Conservation (phyloP, 345 rosid species). For the Turritis glabra region DNA sequence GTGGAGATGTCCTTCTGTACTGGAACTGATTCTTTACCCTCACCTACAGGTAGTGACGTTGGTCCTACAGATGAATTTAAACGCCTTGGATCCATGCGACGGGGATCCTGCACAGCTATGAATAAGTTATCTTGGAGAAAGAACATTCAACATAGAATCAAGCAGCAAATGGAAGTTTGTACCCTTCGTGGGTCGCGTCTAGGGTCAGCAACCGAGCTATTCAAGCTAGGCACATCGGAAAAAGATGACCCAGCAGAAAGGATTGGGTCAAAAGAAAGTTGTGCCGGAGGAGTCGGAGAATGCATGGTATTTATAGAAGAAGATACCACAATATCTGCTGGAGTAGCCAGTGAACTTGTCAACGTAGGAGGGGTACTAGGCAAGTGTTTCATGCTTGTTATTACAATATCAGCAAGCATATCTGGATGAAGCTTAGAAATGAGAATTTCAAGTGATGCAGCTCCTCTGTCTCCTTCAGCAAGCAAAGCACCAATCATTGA, state of each 20-base stretch:
- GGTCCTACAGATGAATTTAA: conserved; percentile 49
- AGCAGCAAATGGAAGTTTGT: conserved; percentile 29
- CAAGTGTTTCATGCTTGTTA: conserved; percentile 92
- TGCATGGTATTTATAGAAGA: conserved; percentile 48
- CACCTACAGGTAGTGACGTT: conserved; percentile 44
- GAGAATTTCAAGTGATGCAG: conserved; percentile 92
- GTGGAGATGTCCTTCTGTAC: conserved; percentile 55
- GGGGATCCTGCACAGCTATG: conserved; percentile 79
- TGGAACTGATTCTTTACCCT: conserved; percentile 47
- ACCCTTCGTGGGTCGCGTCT: conserved; percentile 98
- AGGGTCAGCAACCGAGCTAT: conserved; percentile 55
- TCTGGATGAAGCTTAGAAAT: conserved; percentile 94
- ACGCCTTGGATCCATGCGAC: conserved; percentile 94
- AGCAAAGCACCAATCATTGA: conserved; percentile 98
- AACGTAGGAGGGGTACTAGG: conserved; percentile 68
- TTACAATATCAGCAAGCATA: conserved; percentile 94
- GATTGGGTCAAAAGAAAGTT: conserved; percentile 44
- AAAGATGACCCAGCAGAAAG: conserved; percentile 42
- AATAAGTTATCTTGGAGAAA: conserved; percentile 33
- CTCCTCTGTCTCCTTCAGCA: conserved; percentile 99
- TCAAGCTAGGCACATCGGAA: conserved; percentile 52
- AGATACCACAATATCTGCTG: conserved; percentile 46
- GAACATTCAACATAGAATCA: conserved; percentile 20
- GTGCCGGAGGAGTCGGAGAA: conserved; percentile 49
- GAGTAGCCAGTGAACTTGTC: conserved; percentile 50